Base-by-base conservation (phyloP, 371 early-diverging fungal species). In the Mortierella sp. region DNA sequence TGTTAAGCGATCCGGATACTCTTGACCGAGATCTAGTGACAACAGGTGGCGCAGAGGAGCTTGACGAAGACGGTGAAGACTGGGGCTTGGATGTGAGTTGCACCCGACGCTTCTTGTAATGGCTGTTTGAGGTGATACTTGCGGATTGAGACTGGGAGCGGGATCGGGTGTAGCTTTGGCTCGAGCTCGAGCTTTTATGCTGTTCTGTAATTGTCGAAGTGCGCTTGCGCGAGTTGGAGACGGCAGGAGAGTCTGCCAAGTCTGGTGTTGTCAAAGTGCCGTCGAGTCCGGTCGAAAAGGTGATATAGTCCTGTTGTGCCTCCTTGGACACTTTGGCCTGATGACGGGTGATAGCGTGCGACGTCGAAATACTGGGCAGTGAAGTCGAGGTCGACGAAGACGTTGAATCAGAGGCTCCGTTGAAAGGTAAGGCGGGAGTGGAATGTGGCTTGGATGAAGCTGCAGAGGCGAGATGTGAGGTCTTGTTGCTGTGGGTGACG, bases 331-430 rank as follows among this genome's bases (percentile, higher is more conserved):
- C 75, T 71, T 74, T 64, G 69, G 70, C 68, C 69, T 69, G 78
- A 26, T 77, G 78, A 58, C 83, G 83, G 50, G 83, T 82, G 66
- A 78, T 78, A 66, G 72, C 75, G 71, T 64, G 70, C n/a, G 73
- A 70, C n/a, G 76, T 72, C 73, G 70, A 73, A 63, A 71, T 58
- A 14, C 58, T 26, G 39, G 65, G 68, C 41, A 53, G 63, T 10
- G 70, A 69, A 5, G 65, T 58, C 29, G 43, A 31, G 24, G 66
- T 43, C 53, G 64, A 68, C 68, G 71, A 53, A 9, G 67, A 48
- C 34, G 63, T 55, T 10, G 69, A 73, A 13, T 64, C 29, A 11
- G 58, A 48, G 58, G 40, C 48, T 47, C 11, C 37, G 22, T 19
- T 37, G 37, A 58, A 34, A n/a, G 65, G 31, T 41, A 71, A 26